phyloP scores from a whole-genome alignment of 2,329 filamentous ascomycete genomes.

The Ploettnerulaceae sp. region DNA sequence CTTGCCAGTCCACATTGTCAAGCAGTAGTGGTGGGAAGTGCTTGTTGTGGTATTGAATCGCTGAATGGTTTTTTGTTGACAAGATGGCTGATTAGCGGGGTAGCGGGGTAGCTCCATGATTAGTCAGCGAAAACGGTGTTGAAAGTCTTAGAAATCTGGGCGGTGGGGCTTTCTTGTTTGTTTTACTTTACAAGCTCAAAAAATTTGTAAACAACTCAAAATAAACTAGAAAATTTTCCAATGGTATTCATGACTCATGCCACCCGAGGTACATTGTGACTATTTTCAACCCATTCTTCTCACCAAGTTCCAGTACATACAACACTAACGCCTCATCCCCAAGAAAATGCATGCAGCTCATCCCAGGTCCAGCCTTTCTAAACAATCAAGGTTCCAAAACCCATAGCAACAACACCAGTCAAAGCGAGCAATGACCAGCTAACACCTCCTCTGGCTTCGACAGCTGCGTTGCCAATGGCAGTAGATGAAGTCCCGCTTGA shows the following conservation, averaged over 20 bases:
- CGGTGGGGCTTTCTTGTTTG: no score
- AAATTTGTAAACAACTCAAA: not conserved
- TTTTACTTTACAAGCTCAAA: no score
- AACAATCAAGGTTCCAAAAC: constrained; percentile 17
- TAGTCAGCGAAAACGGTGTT: not conserved
- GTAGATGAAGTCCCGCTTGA: constrained; percentile 7
- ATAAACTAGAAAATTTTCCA: not conserved
- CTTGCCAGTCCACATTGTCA: not conserved
- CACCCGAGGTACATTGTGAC: not conserved
- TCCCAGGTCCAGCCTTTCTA: not conserved
- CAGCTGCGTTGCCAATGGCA: constrained; percentile 8
- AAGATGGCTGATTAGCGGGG: not conserved
- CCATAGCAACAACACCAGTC: constrained; percentile 14
- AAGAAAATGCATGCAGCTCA: not conserved
- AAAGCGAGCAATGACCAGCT: constrained; percentile 14
- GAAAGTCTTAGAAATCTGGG: not conserved
- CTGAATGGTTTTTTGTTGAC: not conserved
- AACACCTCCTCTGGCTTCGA: constrained; percentile 11
- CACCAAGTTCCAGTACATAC: no score
- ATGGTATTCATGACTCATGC: not conserved
- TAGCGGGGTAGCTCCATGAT: not conserved
- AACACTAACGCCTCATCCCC: not conserved
- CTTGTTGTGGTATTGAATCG: not conserved
- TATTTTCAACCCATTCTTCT: no score
- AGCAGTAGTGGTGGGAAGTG: not conserved